Percentiles rank a stretch among this genome's conserved stretches.
These are phyloP conservation scores for Dalbergia cochinchinensis DNA, from an alignment of 306 rosid genomes.

Conservation along the genomic window DNA sequence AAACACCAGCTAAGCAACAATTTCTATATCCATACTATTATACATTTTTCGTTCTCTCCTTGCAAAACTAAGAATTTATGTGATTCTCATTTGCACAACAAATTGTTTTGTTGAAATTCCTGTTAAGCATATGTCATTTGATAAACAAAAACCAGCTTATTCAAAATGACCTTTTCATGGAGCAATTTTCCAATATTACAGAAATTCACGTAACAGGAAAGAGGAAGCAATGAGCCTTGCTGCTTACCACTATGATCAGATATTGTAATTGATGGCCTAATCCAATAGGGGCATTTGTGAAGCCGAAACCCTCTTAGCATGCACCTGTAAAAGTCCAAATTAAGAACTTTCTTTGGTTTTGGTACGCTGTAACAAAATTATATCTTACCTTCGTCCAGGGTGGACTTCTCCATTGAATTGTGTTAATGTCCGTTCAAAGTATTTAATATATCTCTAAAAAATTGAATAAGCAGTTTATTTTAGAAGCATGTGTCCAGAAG, in stretches of 20 bases:
- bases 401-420: slow-evolving; percentile 75
- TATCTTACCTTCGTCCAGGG: slow-evolving; percentile 80
- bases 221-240: slow-evolving; percentile 18
- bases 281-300: slow-evolving; percentile 91
- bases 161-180: slow-evolving; percentile 24
- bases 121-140: background rate
- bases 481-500: slow-evolving; percentile 47
- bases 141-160: background rate
- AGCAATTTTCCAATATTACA: slow-evolving; percentile 20
- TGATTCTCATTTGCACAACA: background rate
- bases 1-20: background rate
- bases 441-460: slow-evolving; percentile 86
- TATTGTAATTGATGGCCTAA: slow-evolving; percentile 85
- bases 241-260: slow-evolving; percentile 81
- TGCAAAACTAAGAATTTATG: slow-evolving; percentile 13
- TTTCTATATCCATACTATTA: background rate
- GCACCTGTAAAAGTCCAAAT: slow-evolving; percentile 69
- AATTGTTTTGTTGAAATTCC: background rate
- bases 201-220: slow-evolving; percentile 15
- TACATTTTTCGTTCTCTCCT: slow-evolving; percentile 8
- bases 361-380: slow-evolving; percentile 25
- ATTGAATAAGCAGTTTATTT: slow-evolving; percentile 41
- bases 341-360: slow-evolving; percentile 43
- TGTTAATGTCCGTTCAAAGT: slow-evolving; percentile 73
- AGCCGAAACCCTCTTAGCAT: slow-evolving; percentile 94